These are phyloP conservation scores for Penicillium crystallinum DNA, from an alignment of 495 filamentous ascomycete genomes.

Conservation along the genomic window DNA sequence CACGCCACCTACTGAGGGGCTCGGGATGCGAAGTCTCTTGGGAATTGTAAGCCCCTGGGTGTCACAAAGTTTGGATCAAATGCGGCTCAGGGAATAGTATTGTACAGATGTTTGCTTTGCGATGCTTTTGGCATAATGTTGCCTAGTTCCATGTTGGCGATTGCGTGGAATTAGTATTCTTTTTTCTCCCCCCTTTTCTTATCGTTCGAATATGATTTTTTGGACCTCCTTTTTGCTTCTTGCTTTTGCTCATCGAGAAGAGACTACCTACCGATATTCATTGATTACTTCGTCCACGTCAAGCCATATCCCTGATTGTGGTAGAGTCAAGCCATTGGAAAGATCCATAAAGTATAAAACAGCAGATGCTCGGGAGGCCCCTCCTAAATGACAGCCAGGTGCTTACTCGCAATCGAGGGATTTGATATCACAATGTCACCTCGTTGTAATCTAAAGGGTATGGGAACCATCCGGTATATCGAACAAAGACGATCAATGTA, in stretches of 20 bases:
- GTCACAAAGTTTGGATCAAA: background rate
- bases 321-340: too few relatives aligned
- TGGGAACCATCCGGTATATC: background rate
- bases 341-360: background rate
- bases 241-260: too few relatives aligned
- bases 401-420: background rate
- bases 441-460: background rate
- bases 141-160: background rate
- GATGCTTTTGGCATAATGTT: background rate
- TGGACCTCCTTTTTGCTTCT: too few relatives aligned
- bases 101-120: background rate
- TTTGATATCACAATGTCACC: background rate
- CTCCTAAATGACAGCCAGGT: background rate
- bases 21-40: background rate
- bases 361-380: background rate
- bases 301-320: too few relatives aligned
- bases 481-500: background rate
- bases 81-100: constrained; percentile 1
- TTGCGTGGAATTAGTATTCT: background rate
- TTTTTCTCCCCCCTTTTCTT: background rate
- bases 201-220: too few relatives aligned
- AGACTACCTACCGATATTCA: too few relatives aligned
- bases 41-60: background rate
- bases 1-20: constrained; percentile 4
- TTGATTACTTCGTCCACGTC: too few relatives aligned